Conservation (phyloP, 306 rosid species). For the Glycyrrhiza uralensis region DNA sequence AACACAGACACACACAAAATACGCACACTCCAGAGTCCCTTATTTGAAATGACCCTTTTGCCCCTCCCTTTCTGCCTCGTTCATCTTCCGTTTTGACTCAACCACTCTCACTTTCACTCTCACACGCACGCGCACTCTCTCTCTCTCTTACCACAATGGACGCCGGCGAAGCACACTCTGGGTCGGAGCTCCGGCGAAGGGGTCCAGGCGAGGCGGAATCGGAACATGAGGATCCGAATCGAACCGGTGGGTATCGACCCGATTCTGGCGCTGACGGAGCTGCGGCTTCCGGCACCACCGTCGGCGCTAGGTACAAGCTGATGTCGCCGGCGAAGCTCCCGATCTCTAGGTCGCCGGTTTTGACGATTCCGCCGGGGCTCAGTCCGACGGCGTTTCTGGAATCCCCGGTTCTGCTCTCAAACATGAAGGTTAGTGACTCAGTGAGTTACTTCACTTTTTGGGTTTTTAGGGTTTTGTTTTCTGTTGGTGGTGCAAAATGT, state of each 20-base stretch:
- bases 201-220: not conserved
- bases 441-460: not conserved
- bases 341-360: constrained; percentile 84
- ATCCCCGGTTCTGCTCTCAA: constrained; percentile 86
- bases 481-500: not conserved
- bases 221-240: constrained; percentile 39
- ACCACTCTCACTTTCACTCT: not conserved
- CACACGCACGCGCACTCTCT: not conserved
- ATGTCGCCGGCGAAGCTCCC: constrained; percentile 97
- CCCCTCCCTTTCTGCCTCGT: constrained; percentile 34
- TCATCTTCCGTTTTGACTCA: constrained; percentile 5
- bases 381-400: constrained; percentile 91
- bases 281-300: not conserved
- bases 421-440: constrained; percentile 81
- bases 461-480: constrained; percentile 3
- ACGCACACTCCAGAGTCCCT: not conserved
- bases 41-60: constrained; percentile 39
- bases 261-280: constrained; percentile 3
- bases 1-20: not conserved
- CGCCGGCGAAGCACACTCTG: constrained; percentile 22
- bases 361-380: constrained; percentile 83
- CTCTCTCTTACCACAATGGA: constrained; percentile 36
- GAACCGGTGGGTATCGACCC: not conserved
- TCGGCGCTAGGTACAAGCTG: constrained; percentile 80
- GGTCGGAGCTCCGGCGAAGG: constrained; percentile 28